A percentile compares a stretch with the other conserved stretches of the same genome.
These are phyloP conservation scores for Mycena galericulata DNA, from an alignment of 768 basidiomycete genomes.

Conservation along the genomic window DNA sequence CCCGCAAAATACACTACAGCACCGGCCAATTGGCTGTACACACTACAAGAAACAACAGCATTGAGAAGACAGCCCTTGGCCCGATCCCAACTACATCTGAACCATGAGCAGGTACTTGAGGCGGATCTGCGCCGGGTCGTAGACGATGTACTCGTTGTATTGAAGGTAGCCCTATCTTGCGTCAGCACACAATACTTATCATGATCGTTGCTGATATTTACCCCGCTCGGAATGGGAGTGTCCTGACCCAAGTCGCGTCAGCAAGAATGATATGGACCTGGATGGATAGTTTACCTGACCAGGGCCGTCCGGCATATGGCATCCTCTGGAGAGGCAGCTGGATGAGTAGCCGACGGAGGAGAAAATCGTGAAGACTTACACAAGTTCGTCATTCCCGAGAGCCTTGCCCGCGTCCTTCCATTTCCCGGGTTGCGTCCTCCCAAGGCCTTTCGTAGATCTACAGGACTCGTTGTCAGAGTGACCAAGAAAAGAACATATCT, in stretches of 20 bases:
- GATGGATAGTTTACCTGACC: conserved; percentile 35
- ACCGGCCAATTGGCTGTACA: conserved; percentile 29
- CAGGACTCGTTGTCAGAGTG: not conserved
- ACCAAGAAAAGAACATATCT: conserved; percentile 23
- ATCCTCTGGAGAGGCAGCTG: conserved; percentile 47
- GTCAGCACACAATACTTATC: conserved; percentile 15
- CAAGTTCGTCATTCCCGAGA: conserved; percentile 59
- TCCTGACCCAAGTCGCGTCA: not conserved
- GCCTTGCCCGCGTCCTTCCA: conserved; percentile 72
- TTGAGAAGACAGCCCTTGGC: not conserved
- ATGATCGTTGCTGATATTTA: conserved; percentile 38
- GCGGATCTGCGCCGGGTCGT: conserved; percentile 67
- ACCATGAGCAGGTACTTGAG: conserved; percentile 70
- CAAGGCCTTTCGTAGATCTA: conserved; percentile 68
- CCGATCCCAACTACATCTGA: conserved; percentile 48
- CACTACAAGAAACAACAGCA: conserved; percentile 16
- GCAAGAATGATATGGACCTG: not conserved
- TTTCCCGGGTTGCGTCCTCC: conserved; percentile 60
- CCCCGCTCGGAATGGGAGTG: conserved; percentile 41
- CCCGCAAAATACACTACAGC: conserved; percentile 25
- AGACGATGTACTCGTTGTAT: conserved; percentile 68
- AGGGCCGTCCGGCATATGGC: conserved; percentile 70
- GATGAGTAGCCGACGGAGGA: not conserved
- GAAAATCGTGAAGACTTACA: conserved; percentile 10
- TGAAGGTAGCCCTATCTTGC: conserved; percentile 24